Conservation (phyloP, 176 grass and related monocot genomes). For the Microstegium vimineum region DNA sequence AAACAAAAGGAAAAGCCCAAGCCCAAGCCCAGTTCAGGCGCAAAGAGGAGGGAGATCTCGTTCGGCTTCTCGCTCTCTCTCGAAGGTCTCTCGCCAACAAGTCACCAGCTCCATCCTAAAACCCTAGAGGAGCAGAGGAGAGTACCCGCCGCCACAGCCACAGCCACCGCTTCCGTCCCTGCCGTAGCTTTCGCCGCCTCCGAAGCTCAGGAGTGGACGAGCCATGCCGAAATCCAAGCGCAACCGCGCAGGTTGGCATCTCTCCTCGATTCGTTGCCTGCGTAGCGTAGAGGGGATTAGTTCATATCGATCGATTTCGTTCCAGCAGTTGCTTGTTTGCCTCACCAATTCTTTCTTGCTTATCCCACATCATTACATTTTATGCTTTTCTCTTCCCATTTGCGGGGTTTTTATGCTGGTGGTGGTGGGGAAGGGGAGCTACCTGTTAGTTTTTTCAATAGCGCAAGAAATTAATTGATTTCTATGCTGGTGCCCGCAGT, state of each 20-base stretch:
- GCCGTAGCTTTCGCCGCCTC: background rate
- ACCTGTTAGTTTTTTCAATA: too few species aligned
- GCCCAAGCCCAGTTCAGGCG: background rate
- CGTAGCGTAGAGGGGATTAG: too few species aligned
- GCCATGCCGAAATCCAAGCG: background rate
- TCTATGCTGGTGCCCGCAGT: constrained; percentile 29
- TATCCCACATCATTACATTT: too few species aligned
- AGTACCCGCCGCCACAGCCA: background rate
- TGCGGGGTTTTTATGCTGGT: too few species aligned
- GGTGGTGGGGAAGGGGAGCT: too few species aligned
- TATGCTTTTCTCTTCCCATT: too few species aligned
- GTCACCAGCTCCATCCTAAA: background rate
- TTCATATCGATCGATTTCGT: background rate
- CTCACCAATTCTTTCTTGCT: too few species aligned
- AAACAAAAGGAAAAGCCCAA: too few species aligned
- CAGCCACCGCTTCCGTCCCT: background rate
- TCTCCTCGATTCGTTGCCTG: too few species aligned
- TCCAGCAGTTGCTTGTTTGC: background rate
- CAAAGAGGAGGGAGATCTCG: too few species aligned
- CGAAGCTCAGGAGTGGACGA: background rate
- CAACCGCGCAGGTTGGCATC: background rate
- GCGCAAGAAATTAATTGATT: background rate
- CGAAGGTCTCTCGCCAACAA: too few species aligned
- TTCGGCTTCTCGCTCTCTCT: too few species aligned
- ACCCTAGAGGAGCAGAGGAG: background rate